Evolutionary conservation across 768 basidiomycete species (phyloP).

Genomic region (Coprinopsis sp.): DNA sequence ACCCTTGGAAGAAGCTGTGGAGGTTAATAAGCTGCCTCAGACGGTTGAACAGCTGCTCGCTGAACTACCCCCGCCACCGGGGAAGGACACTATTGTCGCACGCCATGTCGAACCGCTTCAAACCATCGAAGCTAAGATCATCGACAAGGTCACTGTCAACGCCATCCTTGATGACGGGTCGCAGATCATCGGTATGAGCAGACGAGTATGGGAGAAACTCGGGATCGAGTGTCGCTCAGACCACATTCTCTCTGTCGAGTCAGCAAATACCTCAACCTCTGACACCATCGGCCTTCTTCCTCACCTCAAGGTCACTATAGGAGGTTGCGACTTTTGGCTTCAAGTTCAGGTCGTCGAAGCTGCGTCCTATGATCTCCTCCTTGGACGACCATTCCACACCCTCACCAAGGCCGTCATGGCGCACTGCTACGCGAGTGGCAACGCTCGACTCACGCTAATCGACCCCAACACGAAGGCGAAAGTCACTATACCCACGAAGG

Average conservation of each 20-base stretch:
- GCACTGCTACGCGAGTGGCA: conserved; percentile 6
- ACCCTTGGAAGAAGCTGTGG: background rate
- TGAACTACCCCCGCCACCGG: background rate
- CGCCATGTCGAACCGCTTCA: conserved; percentile 13
- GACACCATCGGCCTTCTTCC: conserved; percentile 14
- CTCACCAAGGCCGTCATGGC: conserved; percentile 8
- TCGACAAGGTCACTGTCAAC: conserved; percentile 5
- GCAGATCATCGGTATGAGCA: conserved; percentile 11
- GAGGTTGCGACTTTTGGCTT: conserved; percentile 14
- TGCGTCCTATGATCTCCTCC: conserved; percentile 18
- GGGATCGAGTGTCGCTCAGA: conserved; percentile 10
- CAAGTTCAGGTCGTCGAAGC: conserved; percentile 19
- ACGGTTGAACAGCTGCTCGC: background rate
- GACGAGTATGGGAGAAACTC: conserved; percentile 15
- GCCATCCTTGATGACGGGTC: conserved; percentile 17
- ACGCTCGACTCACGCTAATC: conserved; percentile 5
- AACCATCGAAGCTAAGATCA: conserved; percentile 10
- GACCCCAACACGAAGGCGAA: conserved; percentile 14
- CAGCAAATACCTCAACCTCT: conserved; percentile 14
- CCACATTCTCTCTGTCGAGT: conserved; percentile 16
- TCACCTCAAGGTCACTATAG: conserved; percentile 13
- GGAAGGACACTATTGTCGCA: conserved; percentile 5
- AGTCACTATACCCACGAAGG: conserved; percentile 9
- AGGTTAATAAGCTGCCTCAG: background rate
- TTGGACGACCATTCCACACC: conserved; percentile 18